These are phyloP conservation scores for Trichosporon coremiiforme DNA, from an alignment of 1,284 basidiomycete genomes.

Conservation along the genomic window DNA sequence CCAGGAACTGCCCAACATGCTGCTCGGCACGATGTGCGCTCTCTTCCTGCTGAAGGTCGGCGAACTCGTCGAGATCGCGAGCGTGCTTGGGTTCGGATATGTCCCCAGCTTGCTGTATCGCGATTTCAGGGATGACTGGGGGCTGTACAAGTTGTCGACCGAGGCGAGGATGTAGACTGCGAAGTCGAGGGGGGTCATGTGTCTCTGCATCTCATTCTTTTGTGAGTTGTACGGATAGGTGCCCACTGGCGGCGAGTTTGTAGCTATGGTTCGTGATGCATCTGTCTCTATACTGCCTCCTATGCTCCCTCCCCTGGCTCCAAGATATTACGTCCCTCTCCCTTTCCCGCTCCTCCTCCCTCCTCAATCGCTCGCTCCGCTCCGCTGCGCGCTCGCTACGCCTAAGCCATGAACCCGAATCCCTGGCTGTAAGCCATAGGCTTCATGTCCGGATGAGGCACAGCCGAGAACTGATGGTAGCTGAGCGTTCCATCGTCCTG, in stretches of 20 bases:
- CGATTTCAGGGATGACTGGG: neutral
- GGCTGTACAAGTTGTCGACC: neutral
- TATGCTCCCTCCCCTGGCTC: no score
- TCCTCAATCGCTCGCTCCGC: neutral
- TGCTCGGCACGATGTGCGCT: neutral
- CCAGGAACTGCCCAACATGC: neutral
- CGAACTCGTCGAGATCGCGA: neutral
- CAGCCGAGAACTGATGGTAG: constrained; percentile 82
- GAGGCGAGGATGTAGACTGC: no score
- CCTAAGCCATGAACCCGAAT: constrained; percentile 47
- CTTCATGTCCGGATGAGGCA: constrained; percentile 82
- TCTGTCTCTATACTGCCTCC: neutral
- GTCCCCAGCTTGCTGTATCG: neutral
- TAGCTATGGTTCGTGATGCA: neutral
- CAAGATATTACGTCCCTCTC: no score
- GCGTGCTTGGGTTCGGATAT: neutral
- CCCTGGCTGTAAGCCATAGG: constrained; percentile 81
- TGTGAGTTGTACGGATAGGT: no score
- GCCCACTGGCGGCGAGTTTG: no score
- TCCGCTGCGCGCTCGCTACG: no score
- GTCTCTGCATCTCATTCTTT: no score
- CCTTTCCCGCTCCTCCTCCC: neutral
- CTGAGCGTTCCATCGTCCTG: constrained; percentile 72
- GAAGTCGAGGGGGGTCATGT: no score
- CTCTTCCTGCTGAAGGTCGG: neutral